Evolutionary conservation across 495 filamentous ascomycete genomes (phyloP), one percentile per base, ranked within the genome.

Genomic region (Pseudomonodictys pantanalensis): DNA sequence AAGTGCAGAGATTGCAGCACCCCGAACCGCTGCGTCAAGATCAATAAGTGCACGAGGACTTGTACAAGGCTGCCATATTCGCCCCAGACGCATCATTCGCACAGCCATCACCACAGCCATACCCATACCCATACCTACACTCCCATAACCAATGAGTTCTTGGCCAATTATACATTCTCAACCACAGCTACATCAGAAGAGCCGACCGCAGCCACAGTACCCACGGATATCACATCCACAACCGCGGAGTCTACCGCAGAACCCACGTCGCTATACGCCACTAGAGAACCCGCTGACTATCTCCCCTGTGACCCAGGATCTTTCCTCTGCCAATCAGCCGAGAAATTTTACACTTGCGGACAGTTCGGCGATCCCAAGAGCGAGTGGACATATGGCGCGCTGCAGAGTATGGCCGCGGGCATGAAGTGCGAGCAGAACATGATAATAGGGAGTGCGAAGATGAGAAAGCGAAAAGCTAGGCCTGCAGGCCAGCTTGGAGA

Each of bases 301-400:
- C 66, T 73, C 9, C 68, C 68, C 17, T 73, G 71, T 35, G 41
- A 43, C 9, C 71, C 69, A n/a, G 71, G 67, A 1, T 67, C 68
- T 2, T 71, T 73, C 64, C 59, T 71, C 51, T 71, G 71, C 66
- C 63, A 58, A 30, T 64, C 57, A 12, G 24, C 28, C 30, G 64
- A 49, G 0, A 64, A 60, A 28, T 71, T 62, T 55, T 38, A 63
- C 9, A 73, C 68, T 4, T 73, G 71, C 58, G 49, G 58, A 28
- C 50, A 62, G 29, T 52, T 41, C 20, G 47, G 47, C 9, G 56
- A 48, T 42, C n/a, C n/a, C n/a, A n/a, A n/a, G n/a, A 44, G 17
- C 28, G 55, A 47, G 20, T 67, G 57, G 57, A 23, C 58, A 18
- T 69, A 70, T 50, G 54, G 58, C n/a, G 55, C 55, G 20, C 46